Evolutionary conservation across 345 rosid species (phyloP).

Genomic region (Euphorbia lathyris): DNA sequence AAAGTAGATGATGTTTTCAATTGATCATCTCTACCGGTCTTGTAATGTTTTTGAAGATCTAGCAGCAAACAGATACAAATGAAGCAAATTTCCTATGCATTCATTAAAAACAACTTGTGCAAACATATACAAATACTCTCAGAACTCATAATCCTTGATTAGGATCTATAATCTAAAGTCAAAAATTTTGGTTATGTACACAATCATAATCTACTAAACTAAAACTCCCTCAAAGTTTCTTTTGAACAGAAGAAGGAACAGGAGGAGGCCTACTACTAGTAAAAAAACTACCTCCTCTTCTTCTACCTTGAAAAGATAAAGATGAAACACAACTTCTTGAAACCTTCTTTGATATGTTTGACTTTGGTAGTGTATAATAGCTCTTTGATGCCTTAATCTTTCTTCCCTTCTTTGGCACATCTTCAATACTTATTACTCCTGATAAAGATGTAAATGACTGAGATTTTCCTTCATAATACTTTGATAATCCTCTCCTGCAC

Average conservation of each 20-base stretch:
- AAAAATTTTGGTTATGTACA: neutral
- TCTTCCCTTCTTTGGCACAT: constrained; percentile 52
- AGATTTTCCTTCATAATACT: constrained; percentile 70
- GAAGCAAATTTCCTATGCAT: neutral
- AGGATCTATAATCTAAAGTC: neutral
- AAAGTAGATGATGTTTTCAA: neutral
- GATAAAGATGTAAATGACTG: constrained; percentile 76
- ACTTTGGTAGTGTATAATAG: constrained; percentile 34
- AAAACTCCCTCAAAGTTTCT: constrained; percentile 25
- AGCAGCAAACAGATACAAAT: too few species aligned
- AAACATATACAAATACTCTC: neutral
- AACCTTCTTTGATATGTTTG: constrained; percentile 38
- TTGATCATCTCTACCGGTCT: too few species aligned
- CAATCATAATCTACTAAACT: neutral
- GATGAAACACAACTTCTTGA: constrained; percentile 25
- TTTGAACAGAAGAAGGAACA: constrained; percentile 24
- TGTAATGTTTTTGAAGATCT: too few species aligned
- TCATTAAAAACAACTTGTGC: neutral
- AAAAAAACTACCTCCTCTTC: constrained; percentile 24
- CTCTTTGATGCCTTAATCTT: constrained; percentile 45
- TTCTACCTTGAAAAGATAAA: constrained; percentile 25
- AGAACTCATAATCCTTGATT: neutral
- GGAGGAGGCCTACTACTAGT: constrained; percentile 32
- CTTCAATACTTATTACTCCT: constrained; percentile 57
- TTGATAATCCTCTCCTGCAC: constrained; percentile 73